Conservation (phyloP, 306 rosid genomes). For the Canavalia gladiata region DNA sequence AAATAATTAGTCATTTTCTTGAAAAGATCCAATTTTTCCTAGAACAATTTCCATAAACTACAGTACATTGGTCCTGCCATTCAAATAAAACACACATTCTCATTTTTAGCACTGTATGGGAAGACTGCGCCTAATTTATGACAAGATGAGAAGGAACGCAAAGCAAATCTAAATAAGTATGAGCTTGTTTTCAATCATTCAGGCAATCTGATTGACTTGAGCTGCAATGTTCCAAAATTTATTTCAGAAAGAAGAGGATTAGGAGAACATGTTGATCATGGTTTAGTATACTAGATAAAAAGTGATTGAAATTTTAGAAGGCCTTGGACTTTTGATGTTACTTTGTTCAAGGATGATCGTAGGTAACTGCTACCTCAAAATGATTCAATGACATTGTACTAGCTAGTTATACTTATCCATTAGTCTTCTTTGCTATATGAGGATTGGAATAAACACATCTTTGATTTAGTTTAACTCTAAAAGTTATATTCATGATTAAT, state of each 20-base stretch:
- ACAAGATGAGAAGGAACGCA: neutral
- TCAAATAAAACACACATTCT: neutral
- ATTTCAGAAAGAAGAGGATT: neutral
- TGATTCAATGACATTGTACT: neutral
- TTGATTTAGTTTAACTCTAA: neutral
- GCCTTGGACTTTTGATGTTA: neutral
- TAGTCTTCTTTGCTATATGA: neutral
- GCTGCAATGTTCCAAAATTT: slow-evolving; percentile 9
- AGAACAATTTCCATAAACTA: no score
- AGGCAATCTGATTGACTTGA: neutral
- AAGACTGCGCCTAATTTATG: neutral
- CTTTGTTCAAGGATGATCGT: neutral
- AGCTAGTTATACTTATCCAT: neutral
- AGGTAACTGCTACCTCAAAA: neutral
- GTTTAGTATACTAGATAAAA: neutral
- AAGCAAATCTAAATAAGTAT: neutral
- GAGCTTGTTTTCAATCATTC: neutral
- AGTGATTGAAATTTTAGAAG: slow-evolving; percentile 3
- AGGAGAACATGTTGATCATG: neutral
- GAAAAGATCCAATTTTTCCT: neutral
- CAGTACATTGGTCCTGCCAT: no score
- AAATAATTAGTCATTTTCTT: neutral
- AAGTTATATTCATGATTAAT: neutral
- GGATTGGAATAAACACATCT: neutral
- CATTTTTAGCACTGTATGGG: neutral